These are phyloP conservation scores for Trichoderma guizhouense DNA, from an alignment of 2,329 filamentous ascomycete genomes.

Conservation along the genomic window DNA sequence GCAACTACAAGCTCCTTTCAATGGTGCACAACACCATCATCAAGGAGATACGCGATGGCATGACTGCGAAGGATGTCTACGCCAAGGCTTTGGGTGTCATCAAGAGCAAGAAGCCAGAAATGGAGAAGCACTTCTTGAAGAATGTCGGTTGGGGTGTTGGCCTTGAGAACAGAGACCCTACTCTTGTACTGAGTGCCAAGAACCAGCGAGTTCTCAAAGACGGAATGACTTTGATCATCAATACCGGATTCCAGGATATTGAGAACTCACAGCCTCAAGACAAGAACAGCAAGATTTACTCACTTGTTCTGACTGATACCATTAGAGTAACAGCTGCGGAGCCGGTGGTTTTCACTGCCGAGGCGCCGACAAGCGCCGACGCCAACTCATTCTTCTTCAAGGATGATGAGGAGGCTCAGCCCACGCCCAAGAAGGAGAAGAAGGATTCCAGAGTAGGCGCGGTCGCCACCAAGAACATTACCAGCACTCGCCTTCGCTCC, in stretches of 20 bases:
- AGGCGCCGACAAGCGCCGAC: slow-evolving; percentile 86
- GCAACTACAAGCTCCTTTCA: slow-evolving; percentile 84
- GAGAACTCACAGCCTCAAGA: slow-evolving; percentile 84
- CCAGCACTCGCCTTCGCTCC: slow-evolving; percentile 84
- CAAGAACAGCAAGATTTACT: slow-evolving; percentile 85
- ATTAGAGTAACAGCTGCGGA: slow-evolving; percentile 80
- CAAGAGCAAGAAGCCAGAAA: slow-evolving; percentile 86
- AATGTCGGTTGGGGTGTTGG: slow-evolving; percentile 90
- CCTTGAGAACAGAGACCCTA: slow-evolving; percentile 82
- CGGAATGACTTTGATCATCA: slow-evolving; percentile 93
- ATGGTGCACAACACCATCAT: slow-evolving; percentile 85
- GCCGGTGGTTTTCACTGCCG: slow-evolving; percentile 85
- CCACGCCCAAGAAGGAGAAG: slow-evolving; percentile 86
- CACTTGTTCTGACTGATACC: slow-evolving; percentile 87
- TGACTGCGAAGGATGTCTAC: slow-evolving; percentile 84
- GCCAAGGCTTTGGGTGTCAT: slow-evolving; percentile 77
- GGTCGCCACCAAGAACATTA: slow-evolving; percentile 92
- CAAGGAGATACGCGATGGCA: slow-evolving; percentile 86
- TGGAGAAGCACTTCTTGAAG: slow-evolving; percentile 93
- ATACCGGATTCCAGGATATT: slow-evolving; percentile 85
- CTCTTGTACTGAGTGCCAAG: slow-evolving; percentile 82
- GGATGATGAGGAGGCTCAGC: slow-evolving; percentile 85
- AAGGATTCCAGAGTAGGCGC: slow-evolving; percentile 78
- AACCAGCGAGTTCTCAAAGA: slow-evolving; percentile 81
- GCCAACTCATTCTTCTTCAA: slow-evolving; percentile 99